Base-by-base conservation (phyloP, 208 protist genomes). In the Acanthamoeba sp. region DNA sequence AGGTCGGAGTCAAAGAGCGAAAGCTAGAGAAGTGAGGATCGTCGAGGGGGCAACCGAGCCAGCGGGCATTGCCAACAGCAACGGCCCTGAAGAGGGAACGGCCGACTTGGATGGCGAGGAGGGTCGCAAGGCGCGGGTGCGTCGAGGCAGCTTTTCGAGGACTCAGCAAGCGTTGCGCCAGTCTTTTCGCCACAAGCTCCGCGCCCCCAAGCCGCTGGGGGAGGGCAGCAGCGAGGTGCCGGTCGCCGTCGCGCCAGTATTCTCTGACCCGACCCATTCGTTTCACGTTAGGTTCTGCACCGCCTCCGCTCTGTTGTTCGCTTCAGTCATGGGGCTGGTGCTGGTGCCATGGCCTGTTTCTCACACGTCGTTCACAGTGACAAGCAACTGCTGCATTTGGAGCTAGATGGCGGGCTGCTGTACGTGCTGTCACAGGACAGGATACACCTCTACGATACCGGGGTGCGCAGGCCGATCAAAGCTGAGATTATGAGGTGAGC, bases 311-410 rank as follows among this genome's bases (percentile, higher is more conserved):
- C 62, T 69, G 29, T 4, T 32, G 20, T 27, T 5, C 29, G 62
- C n/a, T n/a, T n/a, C n/a, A n/a, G 48, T 22, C 48, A 52, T 12
- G 16, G 14, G 0, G 20, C 48, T 52, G 48, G 1, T 4, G 16
- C 14, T 22, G 16, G 10, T 18, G 10, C 3, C 42, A 36, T 36
- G 66, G 9, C 4, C 34, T 36, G 2, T 10, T 45, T n/a, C 20
- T 9, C 32, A 14, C 69, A 45, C 27, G n/a, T 16, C 59, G 55
- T 62, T 62, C 0, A 22, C 62, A 69, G 71, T 34, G 71, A 80
- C 40, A 80, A 80, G 71, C 71, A 80, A 48, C 29, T 80, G 71
- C 38, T 48, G 71, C 71, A 80, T 22, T 12, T 80, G 38, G 71
- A 80, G 71, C 18, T 80, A 7, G 36, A 45, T 24, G 38, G 71